Conservation (phyloP, 176 grass and related monocot species). For the Cocos nucifera region DNA sequence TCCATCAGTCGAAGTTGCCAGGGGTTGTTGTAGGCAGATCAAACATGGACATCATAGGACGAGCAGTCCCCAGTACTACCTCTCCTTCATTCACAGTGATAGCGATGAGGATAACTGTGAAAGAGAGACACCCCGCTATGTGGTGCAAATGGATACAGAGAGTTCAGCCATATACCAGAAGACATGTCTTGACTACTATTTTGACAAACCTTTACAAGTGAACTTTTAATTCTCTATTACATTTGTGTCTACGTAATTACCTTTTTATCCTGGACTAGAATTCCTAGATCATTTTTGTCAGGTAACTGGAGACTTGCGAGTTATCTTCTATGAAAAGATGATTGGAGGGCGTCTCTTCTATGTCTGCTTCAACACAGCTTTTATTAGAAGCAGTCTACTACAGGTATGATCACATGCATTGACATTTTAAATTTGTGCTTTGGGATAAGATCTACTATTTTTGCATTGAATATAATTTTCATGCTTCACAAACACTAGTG, state of each 20-base stretch:
- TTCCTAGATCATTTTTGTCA: neutral
- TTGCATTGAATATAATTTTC: too few species aligned
- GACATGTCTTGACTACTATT: constrained; percentile 1
- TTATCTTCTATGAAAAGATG: constrained; percentile 4
- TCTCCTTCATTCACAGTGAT: neutral
- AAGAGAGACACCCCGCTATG: neutral
- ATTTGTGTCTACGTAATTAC: too few species aligned
- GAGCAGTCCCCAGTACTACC: neutral
- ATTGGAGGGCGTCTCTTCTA: constrained; percentile 1
- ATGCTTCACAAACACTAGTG: too few species aligned
- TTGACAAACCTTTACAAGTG: constrained; percentile 1
- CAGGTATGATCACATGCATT: neutral
- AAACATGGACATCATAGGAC: neutral
- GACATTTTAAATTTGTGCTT: too few species aligned
- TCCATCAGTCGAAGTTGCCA: neutral
- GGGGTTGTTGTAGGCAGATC: neutral
- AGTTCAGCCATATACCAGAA: constrained; percentile 6
- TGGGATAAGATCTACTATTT: too few species aligned
- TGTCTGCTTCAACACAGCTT: neutral
- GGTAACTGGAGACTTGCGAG: neutral
- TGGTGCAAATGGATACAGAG: constrained; percentile 3
- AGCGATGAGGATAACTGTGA: neutral
- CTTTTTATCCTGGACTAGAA: neutral
- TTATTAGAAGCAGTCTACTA: neutral
- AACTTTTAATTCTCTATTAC: neutral